Conservation (phyloP, 495 filamentous ascomycete species). For the Tetracladium setigerum region DNA sequence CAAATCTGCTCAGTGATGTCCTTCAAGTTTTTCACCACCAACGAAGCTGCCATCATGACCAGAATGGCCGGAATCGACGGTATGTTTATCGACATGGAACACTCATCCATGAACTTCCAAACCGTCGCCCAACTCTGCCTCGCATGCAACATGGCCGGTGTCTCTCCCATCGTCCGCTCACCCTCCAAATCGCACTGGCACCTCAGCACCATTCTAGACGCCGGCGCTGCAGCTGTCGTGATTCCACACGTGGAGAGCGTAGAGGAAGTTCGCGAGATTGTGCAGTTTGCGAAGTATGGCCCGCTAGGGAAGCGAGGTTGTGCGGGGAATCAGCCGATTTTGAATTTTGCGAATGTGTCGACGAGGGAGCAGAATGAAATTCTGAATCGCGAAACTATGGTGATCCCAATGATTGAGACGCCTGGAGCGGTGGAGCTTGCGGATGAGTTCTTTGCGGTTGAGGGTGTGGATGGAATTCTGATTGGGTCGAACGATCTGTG, state of each 20-base stretch:
- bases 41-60: conserved; percentile 24
- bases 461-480: conserved; percentile 26
- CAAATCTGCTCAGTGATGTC: conserved; percentile 24
- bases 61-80: conserved; percentile 27
- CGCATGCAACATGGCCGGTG: conserved; percentile 22
- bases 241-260: conserved; percentile 26
- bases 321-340: not conserved
- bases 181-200: conserved; percentile 28
- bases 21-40: conserved; percentile 21
- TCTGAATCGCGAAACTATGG: conserved; percentile 22
- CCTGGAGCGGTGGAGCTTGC: conserved; percentile 21
- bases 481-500: conserved; percentile 28
- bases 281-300: not conserved
- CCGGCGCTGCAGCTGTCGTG: conserved; percentile 24
- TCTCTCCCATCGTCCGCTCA: conserved; percentile 25
- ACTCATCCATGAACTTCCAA: conserved; percentile 15
- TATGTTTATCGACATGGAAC: conserved; percentile 30
- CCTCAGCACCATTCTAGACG: conserved; percentile 26
- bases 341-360: not conserved
- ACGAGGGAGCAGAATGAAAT: not conserved
- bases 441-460: conserved; percentile 24
- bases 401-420: conserved; percentile 31
- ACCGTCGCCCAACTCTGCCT: conserved; percentile 22
- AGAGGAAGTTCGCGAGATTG: conserved; percentile 24
- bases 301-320: not conserved